Evolutionary conservation across 805 yeast species (phyloP).

Genomic region (Monosporozyma aerobia): DNA sequence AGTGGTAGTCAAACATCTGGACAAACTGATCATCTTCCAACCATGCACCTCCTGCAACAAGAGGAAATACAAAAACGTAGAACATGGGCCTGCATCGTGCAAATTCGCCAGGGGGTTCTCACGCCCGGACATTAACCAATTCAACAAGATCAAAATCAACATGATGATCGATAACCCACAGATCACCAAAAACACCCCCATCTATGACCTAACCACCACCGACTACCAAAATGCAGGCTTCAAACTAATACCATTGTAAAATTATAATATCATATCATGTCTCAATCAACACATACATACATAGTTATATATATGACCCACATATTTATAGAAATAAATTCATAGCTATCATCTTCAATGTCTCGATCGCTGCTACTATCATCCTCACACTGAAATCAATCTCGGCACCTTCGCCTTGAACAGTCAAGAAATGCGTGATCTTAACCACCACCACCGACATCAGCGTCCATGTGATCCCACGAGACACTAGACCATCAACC

Average conservation of each 20-base stretch:
- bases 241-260: constrained; percentile 2
- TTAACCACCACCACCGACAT: constrained; percentile 7
- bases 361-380: constrained; percentile 4
- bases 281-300: no score
- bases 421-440: constrained; percentile 5
- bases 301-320: no score
- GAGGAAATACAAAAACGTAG: constrained; percentile 4
- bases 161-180: not conserved
- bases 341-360: not conserved
- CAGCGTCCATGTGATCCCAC: constrained; percentile 5
- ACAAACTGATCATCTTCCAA: constrained; percentile 38
- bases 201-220: constrained; percentile 11
- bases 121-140: constrained; percentile 21
- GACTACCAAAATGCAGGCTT: constrained; percentile 18
- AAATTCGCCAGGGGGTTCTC: constrained; percentile 49
- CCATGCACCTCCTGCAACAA: constrained; percentile 46
- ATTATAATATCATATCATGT: not conserved
- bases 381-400: constrained; percentile 1
- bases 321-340: not conserved
- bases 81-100: constrained; percentile 27
- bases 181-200: constrained; percentile 8
- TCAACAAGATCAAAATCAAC: constrained; percentile 10
- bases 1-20: constrained; percentile 24
- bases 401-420: constrained; percentile 2
- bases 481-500: not conserved